A percentile compares a stretch with the other conserved stretches of the same genome.
These are phyloP conservation scores for Stromatinia cepivora DNA, from an alignment of 2,329 filamentous ascomycete genomes.

Conservation along the genomic window DNA sequence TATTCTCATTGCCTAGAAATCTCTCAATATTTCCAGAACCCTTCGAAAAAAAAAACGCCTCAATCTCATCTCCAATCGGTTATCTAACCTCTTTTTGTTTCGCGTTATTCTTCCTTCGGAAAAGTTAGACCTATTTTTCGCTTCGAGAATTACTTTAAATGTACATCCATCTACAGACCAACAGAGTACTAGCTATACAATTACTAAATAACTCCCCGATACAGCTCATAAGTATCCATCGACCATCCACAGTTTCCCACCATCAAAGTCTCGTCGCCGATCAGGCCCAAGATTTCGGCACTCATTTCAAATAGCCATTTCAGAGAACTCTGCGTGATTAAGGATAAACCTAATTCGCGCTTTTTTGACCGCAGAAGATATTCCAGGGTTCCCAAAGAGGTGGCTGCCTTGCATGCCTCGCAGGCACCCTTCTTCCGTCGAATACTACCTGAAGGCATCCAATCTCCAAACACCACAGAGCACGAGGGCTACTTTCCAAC, in stretches of 20 bases:
- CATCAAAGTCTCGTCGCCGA: background rate
- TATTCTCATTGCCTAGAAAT: background rate
- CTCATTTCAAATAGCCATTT: background rate
- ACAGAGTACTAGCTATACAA: background rate
- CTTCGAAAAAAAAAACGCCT: slow-evolving; percentile 11
- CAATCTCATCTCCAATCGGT: background rate
- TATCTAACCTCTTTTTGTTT: slow-evolving; percentile 7
- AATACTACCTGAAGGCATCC: background rate
- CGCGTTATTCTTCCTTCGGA: background rate
- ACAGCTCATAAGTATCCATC: slow-evolving; percentile 2
- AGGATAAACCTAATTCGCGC: background rate
- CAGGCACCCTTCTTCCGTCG: slow-evolving; percentile 16
- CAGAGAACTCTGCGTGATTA: background rate
- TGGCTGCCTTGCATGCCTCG: slow-evolving; percentile 17
- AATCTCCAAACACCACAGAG: background rate
- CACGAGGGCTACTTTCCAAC: background rate
- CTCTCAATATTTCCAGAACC: slow-evolving; percentile 1
- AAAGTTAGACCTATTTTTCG: background rate
- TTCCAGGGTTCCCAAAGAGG: background rate
- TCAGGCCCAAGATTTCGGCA: no score
- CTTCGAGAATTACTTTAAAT: slow-evolving; percentile 7
- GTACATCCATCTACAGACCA: background rate
- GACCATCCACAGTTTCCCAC: background rate
- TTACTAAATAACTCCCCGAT: background rate
- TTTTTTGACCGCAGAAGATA: background rate